phyloP scores from a whole-genome alignment of 257 asterid genomes.

The Solanum infundibuliforme region DNA sequence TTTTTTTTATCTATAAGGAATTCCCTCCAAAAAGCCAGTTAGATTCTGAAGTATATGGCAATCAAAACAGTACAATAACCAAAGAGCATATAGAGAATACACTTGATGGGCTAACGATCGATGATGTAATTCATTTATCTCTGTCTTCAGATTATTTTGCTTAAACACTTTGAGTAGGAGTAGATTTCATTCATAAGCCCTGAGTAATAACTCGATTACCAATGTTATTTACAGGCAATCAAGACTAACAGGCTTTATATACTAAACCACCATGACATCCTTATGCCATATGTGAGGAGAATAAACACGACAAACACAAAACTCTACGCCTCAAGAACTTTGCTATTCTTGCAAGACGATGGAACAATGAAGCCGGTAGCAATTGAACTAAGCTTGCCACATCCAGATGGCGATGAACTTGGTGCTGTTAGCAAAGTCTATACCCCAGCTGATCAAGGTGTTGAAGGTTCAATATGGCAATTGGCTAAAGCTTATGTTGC shows the following conservation, averaged over 20 bases:
- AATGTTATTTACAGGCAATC: conserved; percentile 35
- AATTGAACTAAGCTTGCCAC: conserved; percentile 76
- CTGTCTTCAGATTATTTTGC: neutral
- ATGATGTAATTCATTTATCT: conserved; percentile 24
- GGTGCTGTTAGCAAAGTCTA: conserved; percentile 47
- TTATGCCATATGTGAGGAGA: conserved; percentile 56
- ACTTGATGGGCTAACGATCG: conserved; percentile 40
- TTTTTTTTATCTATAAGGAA: neutral
- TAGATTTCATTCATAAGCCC: neutral
- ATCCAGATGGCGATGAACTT: conserved; percentile 38
- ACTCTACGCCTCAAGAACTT: conserved; percentile 66
- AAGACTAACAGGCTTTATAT: conserved; percentile 37
- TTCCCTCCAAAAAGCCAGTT: conserved; percentile 64
- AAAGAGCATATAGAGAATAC: conserved; percentile 30
- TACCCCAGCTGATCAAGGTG: conserved; percentile 52
- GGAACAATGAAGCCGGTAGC: conserved; percentile 66
- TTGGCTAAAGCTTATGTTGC: conserved; percentile 79
- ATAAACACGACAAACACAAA: conserved; percentile 44
- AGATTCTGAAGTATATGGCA: conserved; percentile 39
- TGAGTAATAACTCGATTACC: neutral
- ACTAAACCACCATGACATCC: conserved; percentile 61
- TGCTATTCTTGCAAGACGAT: conserved; percentile 49
- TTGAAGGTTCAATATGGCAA: conserved; percentile 52
- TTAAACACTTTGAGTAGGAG: neutral
- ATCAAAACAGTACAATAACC: conserved; percentile 45